Evolutionary conservation across 192 early-diverging fungal species (phyloP), one percentile per base, ranked within the genome.

Genomic region (Dimargaris cristalligena): DNA sequence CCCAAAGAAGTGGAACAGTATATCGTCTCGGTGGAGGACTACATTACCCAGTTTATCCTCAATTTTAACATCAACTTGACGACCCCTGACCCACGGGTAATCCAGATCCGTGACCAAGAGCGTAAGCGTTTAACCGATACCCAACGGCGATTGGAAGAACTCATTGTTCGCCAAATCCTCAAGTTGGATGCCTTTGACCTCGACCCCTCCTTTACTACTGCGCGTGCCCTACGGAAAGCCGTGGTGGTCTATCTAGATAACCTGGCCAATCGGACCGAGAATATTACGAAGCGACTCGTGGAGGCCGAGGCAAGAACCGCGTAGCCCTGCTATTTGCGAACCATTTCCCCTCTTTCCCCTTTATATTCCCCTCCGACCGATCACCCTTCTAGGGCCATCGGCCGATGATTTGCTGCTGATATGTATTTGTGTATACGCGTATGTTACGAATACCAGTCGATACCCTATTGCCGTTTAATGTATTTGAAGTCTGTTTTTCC

Each of bases 31-130:
- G 54, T 32, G 16, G 31, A 16, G 14, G 54, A 56, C 29, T 56
- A 29, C n/a, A n/a, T 56, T 8, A 56, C 54, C 25, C 54, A 33
- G 31, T 56, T 56, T 16, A 32, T 33, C n/a, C 54, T 33, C 31
- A 56, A 56, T 33, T 29, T 29, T 18, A 13, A 29, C 18, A 33
- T 16, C 32, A 50, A 25, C 26, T 2, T 22, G 18, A 4, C 51
- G 51, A n/a, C 14, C 2, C 4, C 26, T 29, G 51, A 52, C 51
- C 26, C 22, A 25, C 32, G 32, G 4, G 20, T 33, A 13, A 10
- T 14, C 18, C 16, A 56, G 18, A 9, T 33, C 10, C 26, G 31
- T 16, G 29, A 18, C 16, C 25, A 56, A 33, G 54, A 56, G 30
- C 31, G 31, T 20, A 38, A 38, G 31, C 31, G n/a, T 6, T 23